These are phyloP conservation scores for Cicer bijugum DNA, from an alignment of 306 rosid species.

Conservation along the genomic window DNA sequence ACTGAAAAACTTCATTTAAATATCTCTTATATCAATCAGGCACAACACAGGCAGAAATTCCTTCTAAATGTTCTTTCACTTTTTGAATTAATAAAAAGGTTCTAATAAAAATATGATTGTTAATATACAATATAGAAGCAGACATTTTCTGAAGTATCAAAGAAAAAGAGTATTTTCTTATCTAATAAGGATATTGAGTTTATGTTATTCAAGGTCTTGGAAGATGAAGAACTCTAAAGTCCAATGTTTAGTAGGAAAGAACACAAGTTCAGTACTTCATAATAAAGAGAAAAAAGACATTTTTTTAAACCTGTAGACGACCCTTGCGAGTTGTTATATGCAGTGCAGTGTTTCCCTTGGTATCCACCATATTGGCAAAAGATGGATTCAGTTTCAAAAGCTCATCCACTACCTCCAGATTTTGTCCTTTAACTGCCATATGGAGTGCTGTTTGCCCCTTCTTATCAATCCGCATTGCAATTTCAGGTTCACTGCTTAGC, in stretches of 20 bases:
- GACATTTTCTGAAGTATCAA: conserved; percentile 22
- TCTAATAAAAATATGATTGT: conserved; percentile 3
- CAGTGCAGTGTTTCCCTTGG: conserved; percentile 75
- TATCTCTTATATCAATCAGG: conserved; percentile 29
- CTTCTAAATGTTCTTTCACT: conserved; percentile 13
- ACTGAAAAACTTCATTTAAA: conserved; percentile 16
- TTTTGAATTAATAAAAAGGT: conserved; percentile 16
- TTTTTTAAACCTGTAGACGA: conserved; percentile 60
- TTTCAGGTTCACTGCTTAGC: conserved; percentile 61
- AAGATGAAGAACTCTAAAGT: conserved; percentile 30
- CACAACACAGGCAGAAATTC: not conserved
- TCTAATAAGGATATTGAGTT: conserved; percentile 15
- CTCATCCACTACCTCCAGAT: conserved; percentile 64
- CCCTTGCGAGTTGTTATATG: conserved; percentile 74
- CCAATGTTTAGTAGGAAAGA: conserved; percentile 14
- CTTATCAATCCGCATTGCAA: conserved; percentile 61
- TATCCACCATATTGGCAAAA: conserved; percentile 61
- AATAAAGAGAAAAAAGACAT: not conserved
- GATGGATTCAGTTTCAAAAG: conserved; percentile 56
- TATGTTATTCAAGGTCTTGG: conserved; percentile 21
- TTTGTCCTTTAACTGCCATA: conserved; percentile 83
- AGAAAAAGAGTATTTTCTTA: conserved; percentile 7
- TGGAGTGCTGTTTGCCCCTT: conserved; percentile 88
- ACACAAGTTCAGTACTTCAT: conserved; percentile 23
- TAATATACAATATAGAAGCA: conserved; percentile 4